Evolutionary conservation across 2,329 filamentous ascomycete species (phyloP).

Genomic region (Exophiala dermatitidis): DNA sequence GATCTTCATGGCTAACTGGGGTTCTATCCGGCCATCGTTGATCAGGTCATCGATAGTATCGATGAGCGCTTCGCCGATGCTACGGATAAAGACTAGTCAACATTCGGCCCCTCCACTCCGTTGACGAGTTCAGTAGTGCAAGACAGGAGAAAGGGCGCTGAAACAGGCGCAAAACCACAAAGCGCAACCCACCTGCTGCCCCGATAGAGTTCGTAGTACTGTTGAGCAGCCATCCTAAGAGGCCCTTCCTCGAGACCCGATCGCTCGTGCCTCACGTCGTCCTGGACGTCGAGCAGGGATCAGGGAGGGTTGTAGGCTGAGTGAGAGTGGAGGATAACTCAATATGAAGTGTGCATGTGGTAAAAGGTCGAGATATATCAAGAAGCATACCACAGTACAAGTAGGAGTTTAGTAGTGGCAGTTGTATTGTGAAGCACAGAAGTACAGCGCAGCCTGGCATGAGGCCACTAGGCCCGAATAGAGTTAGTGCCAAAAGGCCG

Average conservation of each 20-base stretch:
- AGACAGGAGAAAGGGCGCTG: neutral
- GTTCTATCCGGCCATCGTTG: constrained; percentile 88
- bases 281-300: no score
- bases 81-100: constrained; percentile 37
- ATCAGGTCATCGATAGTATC: constrained; percentile 97
- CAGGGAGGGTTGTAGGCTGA: neutral
- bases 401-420: no score
- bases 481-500: neutral
- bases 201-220: constrained; percentile 92
- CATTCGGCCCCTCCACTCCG: constrained; percentile 6
- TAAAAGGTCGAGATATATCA: no score
- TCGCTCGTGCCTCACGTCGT: no score
- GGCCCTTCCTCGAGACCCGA: no score
- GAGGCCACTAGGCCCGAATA: no score
- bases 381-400: no score
- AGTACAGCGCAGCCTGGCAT: no score
- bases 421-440: neutral
- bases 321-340: no score
- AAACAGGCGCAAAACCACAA: neutral
- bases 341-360: no score
- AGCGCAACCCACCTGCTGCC: constrained; percentile 71
- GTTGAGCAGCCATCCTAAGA: constrained; percentile 32
- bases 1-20: constrained; percentile 97
- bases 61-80: constrained; percentile 85
- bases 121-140: neutral